Conservation (phyloP, 1,284 basidiomycete genomes). For the Trametes sp. region DNA sequence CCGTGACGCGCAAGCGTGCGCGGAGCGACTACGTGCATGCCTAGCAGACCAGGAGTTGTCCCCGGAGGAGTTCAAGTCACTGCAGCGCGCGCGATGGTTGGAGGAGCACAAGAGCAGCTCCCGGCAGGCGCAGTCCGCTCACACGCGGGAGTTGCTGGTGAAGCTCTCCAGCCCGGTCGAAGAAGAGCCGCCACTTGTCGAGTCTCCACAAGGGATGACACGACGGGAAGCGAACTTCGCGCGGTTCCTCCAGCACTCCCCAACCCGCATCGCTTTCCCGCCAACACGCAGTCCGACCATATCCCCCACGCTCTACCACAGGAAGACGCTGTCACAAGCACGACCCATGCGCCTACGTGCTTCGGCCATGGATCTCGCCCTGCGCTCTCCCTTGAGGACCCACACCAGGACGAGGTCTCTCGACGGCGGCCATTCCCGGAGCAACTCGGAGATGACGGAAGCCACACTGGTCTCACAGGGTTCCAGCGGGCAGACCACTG, state of each 20-base stretch:
- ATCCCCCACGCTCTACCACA: constrained; percentile 14
- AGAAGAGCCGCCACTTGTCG: constrained; percentile 9
- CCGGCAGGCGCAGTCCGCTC: constrained; percentile 44
- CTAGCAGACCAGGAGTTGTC: constrained; percentile 46
- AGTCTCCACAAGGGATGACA: constrained; percentile 19
- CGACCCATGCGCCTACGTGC: constrained; percentile 34
- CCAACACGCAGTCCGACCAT: constrained; percentile 5
- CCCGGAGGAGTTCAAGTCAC: constrained; percentile 44
- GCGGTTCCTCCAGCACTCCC: constrained; percentile 32
- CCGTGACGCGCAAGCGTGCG: constrained; percentile 52
- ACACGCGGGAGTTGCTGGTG: constrained; percentile 23
- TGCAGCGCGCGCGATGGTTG: constrained; percentile 58
- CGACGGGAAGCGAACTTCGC: constrained; percentile 31
- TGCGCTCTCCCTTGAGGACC: constrained; percentile 20
- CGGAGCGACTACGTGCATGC: constrained; percentile 48
- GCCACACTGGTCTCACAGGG: constrained; percentile 23
- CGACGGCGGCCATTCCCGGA: constrained; percentile 25
- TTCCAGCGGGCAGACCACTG: constrained; percentile 15
- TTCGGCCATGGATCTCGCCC: constrained; percentile 26
- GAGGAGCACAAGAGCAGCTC: constrained; percentile 52
- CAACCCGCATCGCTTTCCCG: constrained; percentile 31
- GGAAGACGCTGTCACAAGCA: constrained; percentile 34
- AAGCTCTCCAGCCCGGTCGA: constrained; percentile 23
- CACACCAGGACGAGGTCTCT: constrained; percentile 25
- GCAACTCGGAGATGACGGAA: constrained; percentile 26